Evolutionary conservation across 345 rosid species (phyloP).

Genomic region (Abelmoschus esculentus): DNA sequence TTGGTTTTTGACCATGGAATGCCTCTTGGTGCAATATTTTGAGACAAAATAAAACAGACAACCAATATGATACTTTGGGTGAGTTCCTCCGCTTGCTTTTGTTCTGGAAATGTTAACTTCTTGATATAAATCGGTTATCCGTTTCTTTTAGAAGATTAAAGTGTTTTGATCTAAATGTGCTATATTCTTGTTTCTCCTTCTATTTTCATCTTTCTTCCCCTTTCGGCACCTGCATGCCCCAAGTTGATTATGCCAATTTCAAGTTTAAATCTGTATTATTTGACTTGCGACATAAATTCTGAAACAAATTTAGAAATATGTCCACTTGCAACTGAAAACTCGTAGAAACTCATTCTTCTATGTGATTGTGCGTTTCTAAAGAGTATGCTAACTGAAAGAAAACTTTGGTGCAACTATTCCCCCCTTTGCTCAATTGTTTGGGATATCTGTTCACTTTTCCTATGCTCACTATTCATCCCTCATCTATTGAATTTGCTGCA

Average conservation of each 20-base stretch:
- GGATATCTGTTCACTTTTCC: neutral
- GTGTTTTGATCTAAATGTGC: neutral
- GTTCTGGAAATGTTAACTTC: neutral
- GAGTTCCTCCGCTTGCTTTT: neutral
- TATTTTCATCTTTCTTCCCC: neutral
- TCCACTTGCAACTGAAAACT: neutral
- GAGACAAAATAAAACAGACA: neutral
- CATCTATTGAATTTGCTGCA: slow-evolving; percentile 35
- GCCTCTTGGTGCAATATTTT: neutral
- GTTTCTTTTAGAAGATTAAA: neutral
- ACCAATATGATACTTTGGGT: neutral
- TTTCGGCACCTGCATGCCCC: neutral
- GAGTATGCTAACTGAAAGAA: neutral
- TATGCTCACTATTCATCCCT: slow-evolving; percentile 1
- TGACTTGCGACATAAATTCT: neutral
- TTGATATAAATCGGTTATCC: neutral
- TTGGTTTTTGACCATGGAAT: neutral
- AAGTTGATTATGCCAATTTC: neutral
- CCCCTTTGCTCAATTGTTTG: neutral
- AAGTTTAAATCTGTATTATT: neutral
- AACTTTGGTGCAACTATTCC: neutral
- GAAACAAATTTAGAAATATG: neutral
- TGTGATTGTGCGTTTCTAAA: neutral
- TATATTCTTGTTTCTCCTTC: slow-evolving; percentile 1
- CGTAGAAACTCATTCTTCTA: neutral